Evolutionary conservation across 2,329 filamentous ascomycete species (phyloP).

Genomic region (Colletotrichum orchidophilum): DNA sequence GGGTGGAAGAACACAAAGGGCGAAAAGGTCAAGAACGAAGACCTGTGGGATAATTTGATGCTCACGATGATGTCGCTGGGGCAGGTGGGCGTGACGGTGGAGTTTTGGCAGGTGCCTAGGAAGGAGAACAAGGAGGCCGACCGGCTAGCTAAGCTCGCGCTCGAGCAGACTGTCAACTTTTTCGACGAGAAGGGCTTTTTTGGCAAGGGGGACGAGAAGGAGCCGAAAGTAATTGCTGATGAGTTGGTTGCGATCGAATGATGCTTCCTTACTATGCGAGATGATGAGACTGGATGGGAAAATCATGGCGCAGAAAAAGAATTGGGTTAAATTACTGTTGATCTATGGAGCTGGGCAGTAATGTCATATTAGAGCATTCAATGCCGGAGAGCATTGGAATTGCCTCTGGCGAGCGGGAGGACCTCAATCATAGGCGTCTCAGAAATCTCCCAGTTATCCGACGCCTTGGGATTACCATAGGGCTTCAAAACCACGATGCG

Average conservation of each 20-base stretch:
- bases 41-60: constrained; percentile 4
- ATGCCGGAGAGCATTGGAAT: neutral
- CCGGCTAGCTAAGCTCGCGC: constrained; percentile 19
- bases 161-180: constrained; percentile 1
- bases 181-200: constrained; percentile 7
- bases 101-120: constrained; percentile 35
- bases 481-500: constrained; percentile 52
- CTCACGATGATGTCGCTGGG: constrained; percentile 3
- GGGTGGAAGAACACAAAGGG: constrained; percentile 1
- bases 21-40: constrained; percentile 8
- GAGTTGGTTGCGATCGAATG: constrained; percentile 2
- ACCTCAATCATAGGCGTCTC: constrained; percentile 46
- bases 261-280: neutral
- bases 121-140: constrained; percentile 34
- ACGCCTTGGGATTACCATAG: constrained; percentile 50
- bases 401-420: neutral
- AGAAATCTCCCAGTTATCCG: constrained; percentile 53
- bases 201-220: neutral
- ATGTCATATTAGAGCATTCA: neutral
- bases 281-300: neutral
- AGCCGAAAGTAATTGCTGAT: neutral
- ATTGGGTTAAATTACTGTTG: neutral
- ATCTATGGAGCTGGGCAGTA: neutral
- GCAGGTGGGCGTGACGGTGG: constrained; percentile 16
- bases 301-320: neutral